Evolutionary conservation across 2,329 filamentous ascomycete genomes (phyloP).

Genomic region (Sporothrix variecibatus): DNA sequence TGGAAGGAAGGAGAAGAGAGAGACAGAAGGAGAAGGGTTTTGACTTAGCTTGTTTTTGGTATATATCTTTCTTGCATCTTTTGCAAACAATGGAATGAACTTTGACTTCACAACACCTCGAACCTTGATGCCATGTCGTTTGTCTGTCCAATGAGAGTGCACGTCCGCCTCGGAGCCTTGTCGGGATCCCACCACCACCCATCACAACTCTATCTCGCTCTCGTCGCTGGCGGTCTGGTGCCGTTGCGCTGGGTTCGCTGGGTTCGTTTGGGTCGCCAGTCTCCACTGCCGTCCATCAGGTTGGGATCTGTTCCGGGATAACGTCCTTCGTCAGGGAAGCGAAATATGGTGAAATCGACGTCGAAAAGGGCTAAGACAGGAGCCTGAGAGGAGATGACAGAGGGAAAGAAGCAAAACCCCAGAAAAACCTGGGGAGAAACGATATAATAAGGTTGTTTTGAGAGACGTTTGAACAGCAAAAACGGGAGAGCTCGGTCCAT

Average conservation of each 20-base stretch:
- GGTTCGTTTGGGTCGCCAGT: background rate
- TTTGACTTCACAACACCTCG: background rate
- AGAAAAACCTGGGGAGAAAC: background rate
- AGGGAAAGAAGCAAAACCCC: background rate
- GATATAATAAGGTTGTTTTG: background rate
- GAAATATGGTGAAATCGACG: constrained; percentile 26
- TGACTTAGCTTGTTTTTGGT: constrained; percentile 12
- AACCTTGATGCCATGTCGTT: constrained; percentile 2
- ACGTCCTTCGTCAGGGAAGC: background rate
- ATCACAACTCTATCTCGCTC: background rate
- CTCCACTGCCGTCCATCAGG: background rate
- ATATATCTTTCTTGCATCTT: background rate
- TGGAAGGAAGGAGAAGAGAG: background rate
- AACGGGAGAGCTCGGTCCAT: background rate
- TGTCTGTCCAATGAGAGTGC: background rate
- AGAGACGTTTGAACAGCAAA: constrained; percentile 10
- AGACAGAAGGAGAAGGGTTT: background rate
- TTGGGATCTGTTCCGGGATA: background rate
- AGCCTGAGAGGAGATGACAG: background rate
- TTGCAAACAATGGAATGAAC: background rate
- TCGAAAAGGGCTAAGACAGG: constrained; percentile 11
- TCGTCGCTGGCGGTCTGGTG: background rate
- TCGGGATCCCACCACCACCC: background rate
- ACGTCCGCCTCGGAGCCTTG: background rate
- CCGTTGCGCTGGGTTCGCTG: background rate